Conservation (phyloP, 306 rosid genomes). For the Nissolia schottii region DNA sequence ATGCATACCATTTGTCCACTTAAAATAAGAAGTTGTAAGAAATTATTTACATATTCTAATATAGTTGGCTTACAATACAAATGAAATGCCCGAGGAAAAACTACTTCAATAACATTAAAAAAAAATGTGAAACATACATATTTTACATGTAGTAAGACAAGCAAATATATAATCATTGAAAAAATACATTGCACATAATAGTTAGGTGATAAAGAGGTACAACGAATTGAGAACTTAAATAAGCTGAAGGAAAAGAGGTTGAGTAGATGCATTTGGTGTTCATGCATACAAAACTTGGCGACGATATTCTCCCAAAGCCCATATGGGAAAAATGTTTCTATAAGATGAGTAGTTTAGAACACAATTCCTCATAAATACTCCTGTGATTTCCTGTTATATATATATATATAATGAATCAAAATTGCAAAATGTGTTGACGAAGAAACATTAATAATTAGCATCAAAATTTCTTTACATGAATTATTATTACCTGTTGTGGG, state of each 20-base stretch:
- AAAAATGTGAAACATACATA: too few species aligned
- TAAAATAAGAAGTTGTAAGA: too few species aligned
- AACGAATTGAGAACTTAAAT: neutral
- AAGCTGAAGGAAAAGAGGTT: neutral
- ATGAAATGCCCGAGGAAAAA: too few species aligned
- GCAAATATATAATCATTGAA: too few species aligned
- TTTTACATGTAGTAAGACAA: too few species aligned
- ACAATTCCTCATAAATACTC: conserved; percentile 58
- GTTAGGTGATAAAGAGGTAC: too few species aligned
- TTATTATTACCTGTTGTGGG: conserved; percentile 68
- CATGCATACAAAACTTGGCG: conserved; percentile 25
- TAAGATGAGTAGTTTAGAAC: conserved; percentile 43
- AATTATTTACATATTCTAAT: too few species aligned
- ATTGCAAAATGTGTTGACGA: neutral
- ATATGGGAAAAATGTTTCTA: conserved; percentile 54
- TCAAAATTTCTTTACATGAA: neutral
- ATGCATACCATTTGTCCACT: too few species aligned
- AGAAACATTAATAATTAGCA: neutral
- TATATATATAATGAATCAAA: neutral
- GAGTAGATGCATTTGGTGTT: neutral
- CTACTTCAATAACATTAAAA: too few species aligned
- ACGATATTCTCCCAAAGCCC: conserved; percentile 53
- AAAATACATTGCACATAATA: too few species aligned
- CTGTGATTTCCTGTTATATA: conserved; percentile 48
- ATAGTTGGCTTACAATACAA: too few species aligned